A percentile compares a stretch with the other conserved stretches of the same genome.
phyloP scores from a whole-genome alignment of 441 rosid genomes.

The Capsella rubella region DNA sequence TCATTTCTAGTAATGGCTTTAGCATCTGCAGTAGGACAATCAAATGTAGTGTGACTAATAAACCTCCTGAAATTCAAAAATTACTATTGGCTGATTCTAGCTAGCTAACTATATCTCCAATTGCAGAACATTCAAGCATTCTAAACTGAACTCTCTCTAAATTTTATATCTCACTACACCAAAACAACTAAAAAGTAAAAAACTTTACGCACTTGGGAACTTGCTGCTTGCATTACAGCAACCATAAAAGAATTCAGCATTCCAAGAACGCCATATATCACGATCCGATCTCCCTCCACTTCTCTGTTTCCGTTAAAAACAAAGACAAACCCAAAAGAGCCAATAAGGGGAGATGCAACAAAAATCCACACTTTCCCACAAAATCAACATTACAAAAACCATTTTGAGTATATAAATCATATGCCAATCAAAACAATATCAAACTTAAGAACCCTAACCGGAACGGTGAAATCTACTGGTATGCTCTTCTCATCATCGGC shows the following conservation, averaged over 20 bases:
- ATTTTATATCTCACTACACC: neutral
- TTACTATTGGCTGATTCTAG: constrained; percentile 4
- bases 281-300: constrained; percentile 71
- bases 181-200: neutral
- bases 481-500: constrained; percentile 36
- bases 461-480: constrained; percentile 56
- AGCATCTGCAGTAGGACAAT: constrained; percentile 57
- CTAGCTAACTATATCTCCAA: constrained; percentile 1
- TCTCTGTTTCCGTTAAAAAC: constrained; percentile 39
- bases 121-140: constrained; percentile 4
- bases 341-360: constrained; percentile 4
- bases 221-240: constrained; percentile 81
- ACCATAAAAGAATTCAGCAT: constrained; percentile 67
- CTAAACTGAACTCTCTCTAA: neutral
- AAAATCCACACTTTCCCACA: constrained; percentile 28
- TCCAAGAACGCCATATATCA: constrained; percentile 80
- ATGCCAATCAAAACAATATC: constrained; percentile 6
- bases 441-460: constrained; percentile 57
- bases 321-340: constrained; percentile 32
- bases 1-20: constrained; percentile 51
- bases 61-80: neutral
- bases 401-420: neutral
- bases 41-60: neutral
- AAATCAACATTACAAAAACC: neutral
- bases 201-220: constrained; percentile 62